Conservation (phyloP, 331 rosid species). For the Arachis monticola region DNA sequence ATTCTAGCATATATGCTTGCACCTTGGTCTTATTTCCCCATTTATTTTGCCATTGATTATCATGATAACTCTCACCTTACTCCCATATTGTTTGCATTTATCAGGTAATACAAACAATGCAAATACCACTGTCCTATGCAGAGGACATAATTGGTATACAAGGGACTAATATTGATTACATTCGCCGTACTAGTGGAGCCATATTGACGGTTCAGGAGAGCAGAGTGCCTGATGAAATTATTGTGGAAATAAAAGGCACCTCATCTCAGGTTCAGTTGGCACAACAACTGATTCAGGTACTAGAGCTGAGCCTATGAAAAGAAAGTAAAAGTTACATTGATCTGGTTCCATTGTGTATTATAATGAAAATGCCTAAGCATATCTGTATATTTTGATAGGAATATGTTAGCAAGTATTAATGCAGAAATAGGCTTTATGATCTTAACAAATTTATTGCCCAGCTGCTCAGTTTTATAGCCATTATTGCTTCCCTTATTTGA, state of each 20-base stretch:
- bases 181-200: constrained; percentile 92
- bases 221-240: constrained; percentile 88
- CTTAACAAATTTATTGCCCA: neutral
- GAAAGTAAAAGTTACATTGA: constrained; percentile 7
- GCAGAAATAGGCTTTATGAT: neutral
- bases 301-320: constrained; percentile 22
- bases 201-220: constrained; percentile 86
- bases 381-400: neutral
- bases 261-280: constrained; percentile 87
- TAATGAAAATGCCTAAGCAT: too few species aligned
- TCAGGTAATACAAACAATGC: constrained; percentile 93
- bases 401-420: neutral
- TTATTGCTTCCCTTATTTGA: constrained; percentile 21
- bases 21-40: neutral
- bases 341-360: neutral
- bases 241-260: constrained; percentile 90
- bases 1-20: neutral
- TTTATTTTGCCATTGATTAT: neutral
- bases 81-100: constrained; percentile 19
- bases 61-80: constrained; percentile 11
- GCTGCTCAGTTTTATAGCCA: neutral
- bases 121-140: constrained; percentile 89
- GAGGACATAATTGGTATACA: constrained; percentile 93
- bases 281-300: constrained; percentile 90
- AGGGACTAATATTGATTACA: constrained; percentile 84